Evolutionary conservation across 1,139 yeast genomes (phyloP).

Genomic region (Magnusiomyces paraingens): DNA sequence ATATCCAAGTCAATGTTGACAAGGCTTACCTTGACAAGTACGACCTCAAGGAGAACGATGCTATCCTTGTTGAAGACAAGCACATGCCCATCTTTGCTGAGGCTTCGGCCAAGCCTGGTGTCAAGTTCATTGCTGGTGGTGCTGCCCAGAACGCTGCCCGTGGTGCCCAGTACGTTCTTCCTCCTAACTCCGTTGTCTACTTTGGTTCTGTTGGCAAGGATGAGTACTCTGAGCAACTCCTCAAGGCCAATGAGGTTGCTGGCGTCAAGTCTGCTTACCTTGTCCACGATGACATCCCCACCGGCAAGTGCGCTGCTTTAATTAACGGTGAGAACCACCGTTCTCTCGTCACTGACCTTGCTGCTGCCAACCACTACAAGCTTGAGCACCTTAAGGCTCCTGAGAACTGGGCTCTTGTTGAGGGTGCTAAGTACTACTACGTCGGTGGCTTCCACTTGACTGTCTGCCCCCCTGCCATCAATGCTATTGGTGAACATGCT

Average conservation of each 20-base stretch:
- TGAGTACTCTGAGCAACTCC: constrained; percentile 72
- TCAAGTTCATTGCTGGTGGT: constrained; percentile 90
- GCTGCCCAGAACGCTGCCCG: constrained; percentile 99
- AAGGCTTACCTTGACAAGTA: constrained; percentile 69
- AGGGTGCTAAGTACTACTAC: constrained; percentile 74
- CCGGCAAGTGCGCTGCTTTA: constrained; percentile 98
- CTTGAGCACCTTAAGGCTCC: constrained; percentile 80
- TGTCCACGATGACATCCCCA: constrained; percentile 59
- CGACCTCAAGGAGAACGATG: constrained; percentile 84
- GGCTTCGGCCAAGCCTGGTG: constrained; percentile 53
- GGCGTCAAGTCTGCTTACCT: constrained; percentile 86
- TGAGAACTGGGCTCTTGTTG: constrained; percentile 85
- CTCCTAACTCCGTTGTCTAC: constrained; percentile 76
- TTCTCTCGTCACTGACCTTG: constrained; percentile 91
- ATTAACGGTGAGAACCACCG: constrained; percentile 73
- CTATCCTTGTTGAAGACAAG: constrained; percentile 83
- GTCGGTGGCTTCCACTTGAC: constrained; percentile 98
- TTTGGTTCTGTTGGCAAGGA: constrained; percentile 97
- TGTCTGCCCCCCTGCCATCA: constrained; percentile 92
- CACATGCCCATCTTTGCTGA: constrained; percentile 85
- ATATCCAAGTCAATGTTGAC: constrained; percentile 76
- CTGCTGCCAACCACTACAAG: constrained; percentile 96
- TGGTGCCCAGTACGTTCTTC: constrained; percentile 92
- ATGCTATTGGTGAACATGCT: constrained; percentile 84
- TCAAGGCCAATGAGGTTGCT: constrained; percentile 76